These are phyloP conservation scores for Xerocomellus dryophilus DNA, from an alignment of 768 basidiomycete species.

Conservation along the genomic window DNA sequence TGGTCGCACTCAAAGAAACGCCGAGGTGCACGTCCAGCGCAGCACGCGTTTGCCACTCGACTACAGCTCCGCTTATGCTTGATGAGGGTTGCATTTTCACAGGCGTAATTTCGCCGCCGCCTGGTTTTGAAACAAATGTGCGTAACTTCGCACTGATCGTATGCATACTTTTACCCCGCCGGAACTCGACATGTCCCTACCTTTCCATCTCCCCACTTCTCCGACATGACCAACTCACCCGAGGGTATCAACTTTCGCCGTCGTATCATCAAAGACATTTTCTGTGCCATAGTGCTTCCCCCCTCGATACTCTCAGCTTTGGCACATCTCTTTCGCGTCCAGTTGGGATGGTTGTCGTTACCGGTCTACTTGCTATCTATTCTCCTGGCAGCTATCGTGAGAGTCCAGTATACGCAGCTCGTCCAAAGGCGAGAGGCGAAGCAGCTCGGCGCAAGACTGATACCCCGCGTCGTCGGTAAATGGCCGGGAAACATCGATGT, in stretches of 20 bases:
- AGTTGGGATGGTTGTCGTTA: conserved; percentile 35
- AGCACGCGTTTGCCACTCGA: background rate
- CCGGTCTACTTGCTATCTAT: conserved; percentile 43
- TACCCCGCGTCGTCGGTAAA: conserved; percentile 60
- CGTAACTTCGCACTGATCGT: background rate
- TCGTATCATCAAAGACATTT: conserved; percentile 48
- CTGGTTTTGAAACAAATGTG: conserved; percentile 12
- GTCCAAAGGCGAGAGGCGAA: conserved; percentile 43
- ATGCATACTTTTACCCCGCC: conserved; percentile 10
- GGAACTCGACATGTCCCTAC: conserved; percentile 5
- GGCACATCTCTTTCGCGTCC: conserved; percentile 28
- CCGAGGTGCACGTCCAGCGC: background rate
- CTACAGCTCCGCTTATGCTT: conserved; percentile 13
- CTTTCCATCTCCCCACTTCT: background rate
- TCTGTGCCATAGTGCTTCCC: conserved; percentile 41
- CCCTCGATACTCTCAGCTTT: conserved; percentile 34
- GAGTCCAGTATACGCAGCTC: conserved; percentile 35
- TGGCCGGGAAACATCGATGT: conserved; percentile 81
- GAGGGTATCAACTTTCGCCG: conserved; percentile 39
- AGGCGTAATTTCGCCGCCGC: conserved; percentile 5
- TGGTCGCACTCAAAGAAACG: background rate
- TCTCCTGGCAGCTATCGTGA: conserved; percentile 37
- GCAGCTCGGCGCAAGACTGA: conserved; percentile 47
- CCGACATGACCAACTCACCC: conserved; percentile 2
- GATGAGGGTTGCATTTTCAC: conserved; percentile 6